phyloP scores from a whole-genome alignment of 83 land plant species.

The Isoetes engelmannii region DNA sequence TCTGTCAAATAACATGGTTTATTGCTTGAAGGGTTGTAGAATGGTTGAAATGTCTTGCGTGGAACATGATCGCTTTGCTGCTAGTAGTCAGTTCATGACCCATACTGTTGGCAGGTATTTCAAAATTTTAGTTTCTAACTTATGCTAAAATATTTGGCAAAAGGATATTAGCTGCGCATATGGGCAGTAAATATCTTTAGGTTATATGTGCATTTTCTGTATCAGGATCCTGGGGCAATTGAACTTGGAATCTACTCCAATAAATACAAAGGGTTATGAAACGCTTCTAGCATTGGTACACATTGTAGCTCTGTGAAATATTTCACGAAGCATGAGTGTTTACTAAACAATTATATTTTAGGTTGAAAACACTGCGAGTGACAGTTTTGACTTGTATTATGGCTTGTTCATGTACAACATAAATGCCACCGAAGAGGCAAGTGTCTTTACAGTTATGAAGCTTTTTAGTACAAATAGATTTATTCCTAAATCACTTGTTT shows the following conservation, averaged over 20 bases:
- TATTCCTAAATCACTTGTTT: background rate
- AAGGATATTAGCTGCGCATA: background rate
- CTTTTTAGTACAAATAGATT: background rate
- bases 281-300: conserved; percentile 47
- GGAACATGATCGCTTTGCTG: conserved; percentile 69
- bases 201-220: background rate
- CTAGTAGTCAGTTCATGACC: conserved; percentile 62
- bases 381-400: conserved; percentile 78
- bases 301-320: background rate
- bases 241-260: conserved; percentile 52
- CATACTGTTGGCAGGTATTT: conserved; percentile 57
- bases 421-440: conserved; percentile 64
- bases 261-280: conserved; percentile 63
- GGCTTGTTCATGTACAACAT: conserved; percentile 76
- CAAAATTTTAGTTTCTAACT: background rate
- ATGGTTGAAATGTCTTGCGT: conserved; percentile 84
- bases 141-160: background rate
- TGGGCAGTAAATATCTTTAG: background rate
- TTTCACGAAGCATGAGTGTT: background rate
- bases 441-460: background rate
- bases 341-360: conserved; percentile 9
- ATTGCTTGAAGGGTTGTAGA: conserved; percentile 47
- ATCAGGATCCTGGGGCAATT: conserved; percentile 45
- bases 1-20: background rate
- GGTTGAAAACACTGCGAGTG: conserved; percentile 44